Evolutionary conservation across 139 green algal genomes (phyloP).

Genomic region (Raphidocelis subcapitata): DNA sequence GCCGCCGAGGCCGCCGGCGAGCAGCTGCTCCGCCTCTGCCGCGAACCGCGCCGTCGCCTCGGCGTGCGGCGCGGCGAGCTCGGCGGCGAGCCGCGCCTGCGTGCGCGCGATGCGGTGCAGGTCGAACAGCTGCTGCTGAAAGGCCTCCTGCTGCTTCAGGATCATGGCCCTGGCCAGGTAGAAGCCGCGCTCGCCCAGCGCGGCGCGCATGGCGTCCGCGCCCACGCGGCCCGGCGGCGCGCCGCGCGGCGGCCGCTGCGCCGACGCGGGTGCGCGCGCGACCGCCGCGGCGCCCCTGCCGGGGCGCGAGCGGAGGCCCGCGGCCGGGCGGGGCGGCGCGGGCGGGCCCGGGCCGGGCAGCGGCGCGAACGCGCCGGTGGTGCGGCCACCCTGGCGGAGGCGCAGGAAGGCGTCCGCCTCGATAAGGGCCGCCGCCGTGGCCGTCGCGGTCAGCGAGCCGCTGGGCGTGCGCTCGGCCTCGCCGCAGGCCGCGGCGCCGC

Average conservation of each 20-base stretch:
- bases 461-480: too few relatives aligned
- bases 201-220: neutral
- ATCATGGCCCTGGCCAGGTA: slow-evolving; percentile 34
- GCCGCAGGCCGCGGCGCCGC: too few relatives aligned
- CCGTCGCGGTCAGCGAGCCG: too few relatives aligned
- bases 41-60: neutral
- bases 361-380: neutral
- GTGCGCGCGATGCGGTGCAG: slow-evolving; percentile 45
- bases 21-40: neutral
- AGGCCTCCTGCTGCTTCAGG: slow-evolving; percentile 44
- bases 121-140: slow-evolving; percentile 50
- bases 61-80: slow-evolving; percentile 2
- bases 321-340: neutral
- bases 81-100: slow-evolving; percentile 28
- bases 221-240: too few relatives aligned
- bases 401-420: too few relatives aligned
- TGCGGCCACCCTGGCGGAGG: neutral
- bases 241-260: too few relatives aligned
- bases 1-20: too few relatives aligned
- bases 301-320: neutral
- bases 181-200: slow-evolving; percentile 37
- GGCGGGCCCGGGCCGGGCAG: neutral
- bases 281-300: too few relatives aligned
- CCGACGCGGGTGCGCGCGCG: too few relatives aligned
- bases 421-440: too few relatives aligned